Percentiles rank a stretch among this genome's conserved stretches.
Evolutionary conservation across 2,329 filamentous ascomycete genomes (phyloP).

Genomic region (Fusarium domesticum): DNA sequence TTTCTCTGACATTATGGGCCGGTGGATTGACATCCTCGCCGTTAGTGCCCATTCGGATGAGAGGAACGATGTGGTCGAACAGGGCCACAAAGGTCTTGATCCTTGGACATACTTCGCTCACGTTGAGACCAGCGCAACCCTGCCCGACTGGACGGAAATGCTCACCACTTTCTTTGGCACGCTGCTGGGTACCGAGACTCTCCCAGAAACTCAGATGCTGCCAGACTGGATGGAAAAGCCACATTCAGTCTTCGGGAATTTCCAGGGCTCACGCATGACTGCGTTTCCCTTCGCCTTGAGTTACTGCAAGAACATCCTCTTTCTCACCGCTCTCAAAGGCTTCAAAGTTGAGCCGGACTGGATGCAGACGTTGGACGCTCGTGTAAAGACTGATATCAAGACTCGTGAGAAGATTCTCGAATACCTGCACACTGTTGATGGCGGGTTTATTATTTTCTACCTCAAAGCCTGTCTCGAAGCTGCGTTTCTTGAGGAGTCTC

Average conservation of each 20-base stretch:
- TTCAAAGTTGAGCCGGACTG: slow-evolving; percentile 73
- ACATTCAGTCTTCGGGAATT: slow-evolving; percentile 43
- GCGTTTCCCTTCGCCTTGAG: slow-evolving; percentile 67
- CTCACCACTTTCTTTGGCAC: slow-evolving; percentile 47
- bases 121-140: slow-evolving; percentile 37
- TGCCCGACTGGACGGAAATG: slow-evolving; percentile 54
- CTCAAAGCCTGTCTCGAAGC: slow-evolving; percentile 57
- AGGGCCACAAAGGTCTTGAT: slow-evolving; percentile 84
- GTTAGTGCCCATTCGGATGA: slow-evolving; percentile 64
- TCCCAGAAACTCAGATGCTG: slow-evolving; percentile 36
- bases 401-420: slow-evolving; percentile 57
- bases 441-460: slow-evolving; percentile 41
- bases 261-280: slow-evolving; percentile 43
- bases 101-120: slow-evolving; percentile 53
- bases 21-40: slow-evolving; percentile 87
- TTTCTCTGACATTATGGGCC: slow-evolving; percentile 72
- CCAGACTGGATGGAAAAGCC: slow-evolving; percentile 7
- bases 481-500: slow-evolving; percentile 44
- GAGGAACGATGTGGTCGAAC: slow-evolving; percentile 80
- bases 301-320: slow-evolving; percentile 59
- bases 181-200: slow-evolving; percentile 31
- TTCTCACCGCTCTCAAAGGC: slow-evolving; percentile 47
- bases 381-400: slow-evolving; percentile 66
- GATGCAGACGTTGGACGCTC: slow-evolving; percentile 74
- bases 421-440: slow-evolving; percentile 47